Conservation (phyloP, 1,139 yeast species). For the Taiozyma sp. region DNA sequence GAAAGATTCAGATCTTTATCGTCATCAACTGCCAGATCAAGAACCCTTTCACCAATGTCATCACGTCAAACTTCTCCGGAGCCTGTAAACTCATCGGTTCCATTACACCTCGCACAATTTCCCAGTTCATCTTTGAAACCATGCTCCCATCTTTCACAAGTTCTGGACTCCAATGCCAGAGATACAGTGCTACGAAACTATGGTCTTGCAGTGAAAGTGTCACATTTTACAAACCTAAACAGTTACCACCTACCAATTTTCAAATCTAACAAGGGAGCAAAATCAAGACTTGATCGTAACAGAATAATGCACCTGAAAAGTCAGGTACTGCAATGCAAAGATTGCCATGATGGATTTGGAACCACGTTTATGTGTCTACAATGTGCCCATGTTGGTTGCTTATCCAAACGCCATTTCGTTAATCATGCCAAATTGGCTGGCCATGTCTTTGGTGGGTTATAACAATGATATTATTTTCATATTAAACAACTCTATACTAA, state of each 20-base stretch:
- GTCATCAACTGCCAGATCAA: neutral
- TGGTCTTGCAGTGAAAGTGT: constrained; percentile 48
- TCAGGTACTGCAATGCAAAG: constrained; percentile 43
- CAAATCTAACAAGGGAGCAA: constrained; percentile 12
- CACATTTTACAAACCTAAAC: constrained; percentile 28
- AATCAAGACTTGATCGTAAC: constrained; percentile 31
- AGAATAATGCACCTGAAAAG: constrained; percentile 37
- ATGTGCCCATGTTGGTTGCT: constrained; percentile 80
- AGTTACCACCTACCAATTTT: constrained; percentile 21
- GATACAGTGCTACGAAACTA: constrained; percentile 56
- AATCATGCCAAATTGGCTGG: constrained; percentile 55
- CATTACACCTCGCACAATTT: neutral
- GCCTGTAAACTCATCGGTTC: neutral
- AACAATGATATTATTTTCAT: constrained; percentile 5
- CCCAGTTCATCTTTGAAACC: constrained; percentile 30
- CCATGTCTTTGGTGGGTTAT: constrained; percentile 61
- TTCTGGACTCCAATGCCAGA: constrained; percentile 47
- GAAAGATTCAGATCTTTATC: neutral
- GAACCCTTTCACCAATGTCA: neutral
- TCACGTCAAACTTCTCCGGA: constrained; percentile 2
- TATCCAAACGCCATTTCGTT: constrained; percentile 49
- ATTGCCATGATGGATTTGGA: constrained; percentile 31
- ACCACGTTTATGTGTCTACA: constrained; percentile 65
- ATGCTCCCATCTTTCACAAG: constrained; percentile 51
- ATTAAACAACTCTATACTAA: neutral